A percentile compares a stretch with the other conserved stretches of the same genome.
Conservation (phyloP, 768 basidiomycete genomes). For the Calocybe cyanea region DNA sequence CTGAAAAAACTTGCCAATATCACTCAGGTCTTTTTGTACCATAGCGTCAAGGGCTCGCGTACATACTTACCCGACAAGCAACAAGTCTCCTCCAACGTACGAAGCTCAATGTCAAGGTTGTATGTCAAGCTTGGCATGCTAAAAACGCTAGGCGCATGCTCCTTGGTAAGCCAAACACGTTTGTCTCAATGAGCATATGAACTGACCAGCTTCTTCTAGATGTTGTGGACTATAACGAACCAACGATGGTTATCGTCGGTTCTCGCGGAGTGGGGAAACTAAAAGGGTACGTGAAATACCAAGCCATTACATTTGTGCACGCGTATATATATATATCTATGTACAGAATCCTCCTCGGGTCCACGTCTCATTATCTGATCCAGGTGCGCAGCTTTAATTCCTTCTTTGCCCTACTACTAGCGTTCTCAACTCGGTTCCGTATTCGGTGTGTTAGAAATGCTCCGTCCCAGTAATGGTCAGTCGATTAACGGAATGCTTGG, state of each 20-base stretch:
- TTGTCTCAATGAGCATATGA: background rate
- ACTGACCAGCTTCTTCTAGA: slow-evolving; percentile 36
- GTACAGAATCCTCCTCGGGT: slow-evolving; percentile 82
- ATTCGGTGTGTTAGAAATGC: slow-evolving; percentile 56
- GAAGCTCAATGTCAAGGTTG: slow-evolving; percentile 76
- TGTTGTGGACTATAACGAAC: slow-evolving; percentile 82
- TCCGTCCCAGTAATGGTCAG: slow-evolving; percentile 90
- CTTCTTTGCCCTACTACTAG: background rate
- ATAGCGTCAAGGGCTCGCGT: slow-evolving; percentile 84
- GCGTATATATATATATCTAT: background rate
- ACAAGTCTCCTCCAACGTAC: slow-evolving; percentile 90
- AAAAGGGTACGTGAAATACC: slow-evolving; percentile 64
- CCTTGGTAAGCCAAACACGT: slow-evolving; percentile 43
- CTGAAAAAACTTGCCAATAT: background rate
- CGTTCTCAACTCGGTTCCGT: slow-evolving; percentile 1
- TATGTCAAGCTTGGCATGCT: slow-evolving; percentile 97
- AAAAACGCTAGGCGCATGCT: slow-evolving; percentile 92
- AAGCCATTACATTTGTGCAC: background rate
- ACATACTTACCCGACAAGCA: slow-evolving; percentile 86
- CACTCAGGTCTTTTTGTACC: slow-evolving; percentile 9
- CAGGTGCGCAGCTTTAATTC: slow-evolving; percentile 44
- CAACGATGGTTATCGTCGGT: slow-evolving; percentile 91
- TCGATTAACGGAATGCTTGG: slow-evolving; percentile 3
- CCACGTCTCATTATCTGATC: slow-evolving; percentile 92
- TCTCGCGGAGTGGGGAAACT: slow-evolving; percentile 87